Conservation (phyloP, 2,329 filamentous ascomycete species). For the Diaporthe velutina region DNA sequence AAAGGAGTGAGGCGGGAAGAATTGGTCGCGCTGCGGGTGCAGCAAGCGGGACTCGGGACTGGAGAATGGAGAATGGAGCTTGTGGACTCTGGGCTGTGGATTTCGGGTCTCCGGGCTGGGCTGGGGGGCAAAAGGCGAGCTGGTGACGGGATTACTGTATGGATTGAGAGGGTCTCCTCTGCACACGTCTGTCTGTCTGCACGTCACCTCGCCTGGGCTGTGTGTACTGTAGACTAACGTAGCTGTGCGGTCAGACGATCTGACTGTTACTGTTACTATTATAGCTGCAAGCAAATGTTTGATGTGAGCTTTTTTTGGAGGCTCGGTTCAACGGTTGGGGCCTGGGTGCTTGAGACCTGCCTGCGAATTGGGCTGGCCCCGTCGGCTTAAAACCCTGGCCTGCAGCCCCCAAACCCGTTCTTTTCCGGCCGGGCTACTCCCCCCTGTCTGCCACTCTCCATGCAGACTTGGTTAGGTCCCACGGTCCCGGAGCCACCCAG, state of each 20-base stretch:
- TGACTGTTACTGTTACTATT: slow-evolving; percentile 17
- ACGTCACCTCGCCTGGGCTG: background rate
- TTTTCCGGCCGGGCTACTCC: slow-evolving; percentile 23
- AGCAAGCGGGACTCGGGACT: slow-evolving; percentile 25
- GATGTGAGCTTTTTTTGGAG: slow-evolving; percentile 27
- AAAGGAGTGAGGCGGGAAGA: slow-evolving; percentile 30
- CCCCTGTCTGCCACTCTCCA: background rate
- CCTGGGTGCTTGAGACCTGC: slow-evolving; percentile 29
- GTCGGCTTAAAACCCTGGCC: slow-evolving; percentile 12
- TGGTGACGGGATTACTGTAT: background rate
- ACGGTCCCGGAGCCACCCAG: background rate
- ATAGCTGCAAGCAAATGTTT: slow-evolving; percentile 2
- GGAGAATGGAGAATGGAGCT: slow-evolving; percentile 10
- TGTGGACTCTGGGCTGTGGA: slow-evolving; percentile 18
- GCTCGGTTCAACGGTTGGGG: slow-evolving; percentile 25
- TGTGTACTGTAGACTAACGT: background rate
- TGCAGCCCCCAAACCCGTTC: slow-evolving; percentile 30
- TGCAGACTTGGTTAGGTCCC: background rate
- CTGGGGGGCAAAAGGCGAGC: slow-evolving; percentile 4
- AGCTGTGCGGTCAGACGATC: slow-evolving; percentile 8
- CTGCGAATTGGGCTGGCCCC: background rate
- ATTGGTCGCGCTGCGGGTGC: slow-evolving; percentile 23
- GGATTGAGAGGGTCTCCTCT: background rate
- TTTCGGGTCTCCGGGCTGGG: slow-evolving; percentile 20
- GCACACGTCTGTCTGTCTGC: background rate